Percentiles rank a stretch among this genome's conserved stretches.
Evolutionary conservation across 768 basidiomycete species (phyloP).

Genomic region (Pleurotus pulmonarius): DNA sequence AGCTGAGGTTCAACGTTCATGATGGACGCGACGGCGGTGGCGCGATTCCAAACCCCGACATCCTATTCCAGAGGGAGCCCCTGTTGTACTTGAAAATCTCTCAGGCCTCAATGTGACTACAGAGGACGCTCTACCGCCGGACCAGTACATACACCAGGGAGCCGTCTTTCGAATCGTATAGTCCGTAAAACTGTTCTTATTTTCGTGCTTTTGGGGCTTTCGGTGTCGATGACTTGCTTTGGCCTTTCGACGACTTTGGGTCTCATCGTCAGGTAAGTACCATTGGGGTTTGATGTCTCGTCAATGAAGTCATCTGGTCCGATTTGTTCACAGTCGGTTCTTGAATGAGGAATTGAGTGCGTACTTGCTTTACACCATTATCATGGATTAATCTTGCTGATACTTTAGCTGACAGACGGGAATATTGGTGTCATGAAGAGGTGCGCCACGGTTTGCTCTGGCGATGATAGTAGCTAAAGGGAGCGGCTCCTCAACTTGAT

Average conservation of each 20-base stretch:
- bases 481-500: slow-evolving; percentile 33
- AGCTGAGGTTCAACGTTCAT: no score
- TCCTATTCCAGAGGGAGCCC: no score
- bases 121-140: no score
- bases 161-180: slow-evolving; percentile 54
- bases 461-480: no score
- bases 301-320: no score
- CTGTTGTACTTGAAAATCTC: no score
- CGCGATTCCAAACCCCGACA: no score
- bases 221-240: slow-evolving; percentile 53
- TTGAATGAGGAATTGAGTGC: slow-evolving; percentile 54
- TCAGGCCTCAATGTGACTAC: no score
- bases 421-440: slow-evolving; percentile 48
- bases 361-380: background rate
- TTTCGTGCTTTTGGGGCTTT: slow-evolving; percentile 49
- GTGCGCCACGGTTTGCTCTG: background rate
- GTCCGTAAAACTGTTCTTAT: slow-evolving; percentile 63
- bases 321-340: slow-evolving; percentile 28
- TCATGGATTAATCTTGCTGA: background rate
- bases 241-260: slow-evolving; percentile 56
- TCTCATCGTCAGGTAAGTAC: slow-evolving; percentile 36
- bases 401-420: slow-evolving; percentile 4
- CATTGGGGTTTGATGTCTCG: background rate
- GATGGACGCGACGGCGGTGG: no score
- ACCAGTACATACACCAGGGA: slow-evolving; percentile 26